These are phyloP conservation scores for Calonectria leucothoes DNA, from an alignment of 2,329 filamentous ascomycete genomes.

Conservation along the genomic window DNA sequence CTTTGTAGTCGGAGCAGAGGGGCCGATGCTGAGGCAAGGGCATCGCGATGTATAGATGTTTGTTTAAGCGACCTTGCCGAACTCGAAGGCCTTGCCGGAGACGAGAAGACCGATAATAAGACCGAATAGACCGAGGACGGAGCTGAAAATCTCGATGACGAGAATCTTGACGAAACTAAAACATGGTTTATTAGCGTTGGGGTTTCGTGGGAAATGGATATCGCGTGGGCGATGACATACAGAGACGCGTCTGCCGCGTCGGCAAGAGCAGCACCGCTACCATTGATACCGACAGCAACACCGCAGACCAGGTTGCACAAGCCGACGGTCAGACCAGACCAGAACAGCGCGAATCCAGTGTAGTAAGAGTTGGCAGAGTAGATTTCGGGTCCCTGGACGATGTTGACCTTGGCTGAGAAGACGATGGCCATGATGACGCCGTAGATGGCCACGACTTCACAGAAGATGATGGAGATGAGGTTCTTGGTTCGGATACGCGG, in stretches of 20 bases:
- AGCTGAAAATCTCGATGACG: slow-evolving; percentile 99
- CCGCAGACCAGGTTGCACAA: slow-evolving; percentile 97
- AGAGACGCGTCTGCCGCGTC: slow-evolving; percentile 93
- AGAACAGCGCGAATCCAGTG: slow-evolving; percentile 95
- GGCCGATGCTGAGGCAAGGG: slow-evolving; percentile 29
- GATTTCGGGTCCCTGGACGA: slow-evolving; percentile 71
- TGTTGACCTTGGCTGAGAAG: slow-evolving; percentile 88
- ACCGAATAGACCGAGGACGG: slow-evolving; percentile 94
- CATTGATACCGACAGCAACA: slow-evolving; percentile 97
- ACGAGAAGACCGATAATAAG: slow-evolving; percentile 94
- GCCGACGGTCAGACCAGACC: slow-evolving; percentile 93
- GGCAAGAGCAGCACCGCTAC: slow-evolving; percentile 93
- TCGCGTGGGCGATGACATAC: slow-evolving; percentile 63
- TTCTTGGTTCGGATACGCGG: slow-evolving; percentile 99
- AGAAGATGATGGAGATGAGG: slow-evolving; percentile 99
- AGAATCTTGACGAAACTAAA: slow-evolving; percentile 96
- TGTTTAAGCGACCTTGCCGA: slow-evolving; percentile 57
- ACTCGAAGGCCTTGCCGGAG: slow-evolving; percentile 84
- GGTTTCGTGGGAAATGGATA: background rate
- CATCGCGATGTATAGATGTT: slow-evolving; percentile 29
- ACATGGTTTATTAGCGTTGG: slow-evolving; percentile 34
- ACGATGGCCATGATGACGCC: slow-evolving; percentile 99
- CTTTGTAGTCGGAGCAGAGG: slow-evolving; percentile 36
- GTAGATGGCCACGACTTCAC: slow-evolving; percentile 99
- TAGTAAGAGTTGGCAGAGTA: slow-evolving; percentile 87